These are phyloP conservation scores for Boletellus sp. DNA, from an alignment of 768 basidiomycete species.

Conservation along the genomic window DNA sequence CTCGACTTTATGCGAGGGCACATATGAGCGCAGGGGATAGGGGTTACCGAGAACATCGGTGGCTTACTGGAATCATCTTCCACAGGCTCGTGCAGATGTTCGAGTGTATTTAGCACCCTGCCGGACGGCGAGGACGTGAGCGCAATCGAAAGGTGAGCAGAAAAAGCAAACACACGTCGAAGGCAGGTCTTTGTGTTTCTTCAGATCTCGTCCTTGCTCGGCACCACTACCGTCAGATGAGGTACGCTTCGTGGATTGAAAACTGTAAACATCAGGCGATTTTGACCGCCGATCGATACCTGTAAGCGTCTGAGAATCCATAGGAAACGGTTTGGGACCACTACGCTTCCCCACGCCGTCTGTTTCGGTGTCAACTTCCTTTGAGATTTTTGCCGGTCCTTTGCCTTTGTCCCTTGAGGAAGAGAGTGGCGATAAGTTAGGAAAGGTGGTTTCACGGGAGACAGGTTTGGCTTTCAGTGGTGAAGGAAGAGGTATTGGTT, in stretches of 20 bases:
- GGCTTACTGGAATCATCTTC: constrained; percentile 44
- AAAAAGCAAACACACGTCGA: constrained; percentile 8
- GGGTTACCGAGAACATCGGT: background rate
- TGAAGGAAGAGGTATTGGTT: constrained; percentile 20
- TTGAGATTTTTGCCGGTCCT: constrained; percentile 1
- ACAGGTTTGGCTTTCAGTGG: constrained; percentile 11
- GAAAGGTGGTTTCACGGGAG: constrained; percentile 18
- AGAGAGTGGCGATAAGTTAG: constrained; percentile 23
- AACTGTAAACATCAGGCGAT: constrained; percentile 11
- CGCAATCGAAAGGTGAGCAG: background rate
- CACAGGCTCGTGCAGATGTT: constrained; percentile 19
- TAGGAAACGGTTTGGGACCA: constrained; percentile 40
- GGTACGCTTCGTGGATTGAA: constrained; percentile 25
- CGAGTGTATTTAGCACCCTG: constrained; percentile 8
- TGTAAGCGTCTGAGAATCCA: constrained; percentile 44
- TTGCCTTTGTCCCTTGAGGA: constrained; percentile 18
- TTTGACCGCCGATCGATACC: constrained; percentile 34
- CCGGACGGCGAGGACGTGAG: background rate
- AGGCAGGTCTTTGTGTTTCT: constrained; percentile 32
- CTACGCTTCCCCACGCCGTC: background rate
- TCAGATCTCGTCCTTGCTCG: constrained; percentile 25
- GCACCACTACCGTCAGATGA: constrained; percentile 33
- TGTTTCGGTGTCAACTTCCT: constrained; percentile 1
- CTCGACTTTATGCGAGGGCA: constrained; percentile 39
- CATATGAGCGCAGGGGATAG: background rate